Evolutionary conservation across 176 grass and related monocot species (phyloP).

Genomic region (Otatea glauca): DNA sequence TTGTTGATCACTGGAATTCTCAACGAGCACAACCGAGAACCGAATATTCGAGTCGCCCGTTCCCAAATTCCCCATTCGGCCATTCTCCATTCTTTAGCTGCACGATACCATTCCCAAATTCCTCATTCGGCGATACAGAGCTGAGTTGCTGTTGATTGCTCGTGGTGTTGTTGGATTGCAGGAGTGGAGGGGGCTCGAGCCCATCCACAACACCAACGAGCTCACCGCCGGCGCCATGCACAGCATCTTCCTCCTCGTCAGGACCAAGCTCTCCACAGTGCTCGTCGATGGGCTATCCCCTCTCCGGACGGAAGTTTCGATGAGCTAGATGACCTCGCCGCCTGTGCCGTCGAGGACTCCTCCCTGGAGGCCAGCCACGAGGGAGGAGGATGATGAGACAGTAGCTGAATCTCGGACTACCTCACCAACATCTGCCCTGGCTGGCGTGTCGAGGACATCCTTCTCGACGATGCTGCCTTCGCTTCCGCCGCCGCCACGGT

Average conservation of each 20-base stretch:
- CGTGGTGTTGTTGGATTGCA: conserved; percentile 27
- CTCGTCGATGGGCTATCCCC: conserved; percentile 34
- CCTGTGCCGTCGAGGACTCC: background rate
- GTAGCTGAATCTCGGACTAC: conserved; percentile 87
- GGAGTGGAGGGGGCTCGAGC: conserved; percentile 73
- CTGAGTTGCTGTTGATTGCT: background rate
- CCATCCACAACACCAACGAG: conserved; percentile 77
- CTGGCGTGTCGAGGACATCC: conserved; percentile 85
- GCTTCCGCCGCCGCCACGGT: conserved; percentile 37
- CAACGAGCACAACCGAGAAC: too few relatives aligned
- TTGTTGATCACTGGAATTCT: too few relatives aligned
- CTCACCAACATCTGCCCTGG: conserved; percentile 87
- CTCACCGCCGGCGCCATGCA: conserved; percentile 94
- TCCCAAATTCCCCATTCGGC: too few relatives aligned
- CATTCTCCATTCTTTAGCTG: too few relatives aligned
- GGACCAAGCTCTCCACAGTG: conserved; percentile 61
- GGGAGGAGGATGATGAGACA: background rate
- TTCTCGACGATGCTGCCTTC: conserved; percentile 53
- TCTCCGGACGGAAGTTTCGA: conserved; percentile 12
- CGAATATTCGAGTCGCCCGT: too few relatives aligned
- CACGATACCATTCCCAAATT: too few relatives aligned
- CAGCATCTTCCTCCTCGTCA: conserved; percentile 82
- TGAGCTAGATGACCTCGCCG: background rate
- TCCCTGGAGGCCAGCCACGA: background rate
- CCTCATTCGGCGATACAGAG: too few relatives aligned